Evolutionary conservation across 1,284 basidiomycete genomes (phyloP).

Genomic region (Sporisorium exsertum): DNA sequence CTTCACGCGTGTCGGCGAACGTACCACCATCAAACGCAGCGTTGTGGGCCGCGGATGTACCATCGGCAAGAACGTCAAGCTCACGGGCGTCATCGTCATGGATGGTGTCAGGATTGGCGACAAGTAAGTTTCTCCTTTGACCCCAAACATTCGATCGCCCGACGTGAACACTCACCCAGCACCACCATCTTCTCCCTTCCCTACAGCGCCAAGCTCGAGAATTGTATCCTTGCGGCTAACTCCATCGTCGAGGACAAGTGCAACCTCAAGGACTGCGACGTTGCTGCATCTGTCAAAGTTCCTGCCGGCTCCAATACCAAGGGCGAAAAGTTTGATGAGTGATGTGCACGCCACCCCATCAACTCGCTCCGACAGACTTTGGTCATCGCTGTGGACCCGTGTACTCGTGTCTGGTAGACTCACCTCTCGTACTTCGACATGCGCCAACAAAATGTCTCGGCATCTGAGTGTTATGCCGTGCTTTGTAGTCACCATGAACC

Average conservation of each 20-base stretch:
- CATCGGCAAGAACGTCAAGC: constrained; percentile 86
- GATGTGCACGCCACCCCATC: not conserved
- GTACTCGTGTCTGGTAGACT: not conserved
- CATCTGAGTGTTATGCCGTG: too few relatives aligned
- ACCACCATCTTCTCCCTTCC: not conserved
- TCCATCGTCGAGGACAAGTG: constrained; percentile 84
- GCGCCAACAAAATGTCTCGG: too few relatives aligned
- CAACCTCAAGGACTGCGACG: constrained; percentile 83
- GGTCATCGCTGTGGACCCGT: too few relatives aligned
- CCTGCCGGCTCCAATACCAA: constrained; percentile 57
- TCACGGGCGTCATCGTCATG: constrained; percentile 86
- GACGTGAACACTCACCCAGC: constrained; percentile 5
- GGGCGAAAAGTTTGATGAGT: constrained; percentile 60
- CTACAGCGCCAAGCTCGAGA: constrained; percentile 85
- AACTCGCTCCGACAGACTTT: too few relatives aligned
- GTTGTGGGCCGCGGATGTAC: constrained; percentile 88
- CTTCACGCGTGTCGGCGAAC: constrained; percentile 84
- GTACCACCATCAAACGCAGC: constrained; percentile 85
- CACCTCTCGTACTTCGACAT: too few relatives aligned
- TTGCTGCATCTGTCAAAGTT: constrained; percentile 88
- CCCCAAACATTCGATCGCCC: not conserved
- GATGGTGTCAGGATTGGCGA: constrained; percentile 90
- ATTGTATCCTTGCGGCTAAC: constrained; percentile 84
- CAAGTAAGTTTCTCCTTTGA: constrained; percentile 74
- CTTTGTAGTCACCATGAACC: too few relatives aligned